phyloP scores from a whole-genome alignment of 2,329 filamentous ascomycete species.

The Lachnellula willkommii region DNA sequence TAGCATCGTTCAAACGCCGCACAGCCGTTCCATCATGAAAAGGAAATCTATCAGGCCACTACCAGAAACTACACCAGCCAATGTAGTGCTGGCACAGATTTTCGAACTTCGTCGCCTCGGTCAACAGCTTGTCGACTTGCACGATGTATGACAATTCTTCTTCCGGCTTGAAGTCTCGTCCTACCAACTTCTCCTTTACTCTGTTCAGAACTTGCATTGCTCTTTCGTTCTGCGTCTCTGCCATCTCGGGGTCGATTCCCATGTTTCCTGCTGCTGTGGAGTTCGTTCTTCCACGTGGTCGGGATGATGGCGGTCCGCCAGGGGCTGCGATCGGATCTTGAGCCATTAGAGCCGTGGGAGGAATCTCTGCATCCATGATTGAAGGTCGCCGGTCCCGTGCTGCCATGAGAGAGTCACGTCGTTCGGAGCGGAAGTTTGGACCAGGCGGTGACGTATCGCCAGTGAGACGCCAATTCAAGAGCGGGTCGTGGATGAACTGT shows the following conservation, averaged over 20 bases:
- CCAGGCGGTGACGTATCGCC: conserved; percentile 56
- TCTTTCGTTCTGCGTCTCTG: conserved; percentile 86
- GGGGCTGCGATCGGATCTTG: conserved; percentile 29
- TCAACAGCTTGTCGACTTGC: conserved; percentile 92
- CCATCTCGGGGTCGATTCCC: conserved; percentile 36
- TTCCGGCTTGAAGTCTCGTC: conserved; percentile 79
- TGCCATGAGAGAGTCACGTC: conserved; percentile 47
- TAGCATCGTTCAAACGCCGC: too few species aligned
- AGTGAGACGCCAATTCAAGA: conserved; percentile 91
- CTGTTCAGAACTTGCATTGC: conserved; percentile 86
- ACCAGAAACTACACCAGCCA: conserved; percentile 99
- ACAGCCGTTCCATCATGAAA: too few species aligned
- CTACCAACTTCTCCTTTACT: conserved; percentile 93
- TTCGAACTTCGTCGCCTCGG: conserved; percentile 93
- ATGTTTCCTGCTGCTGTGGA: conserved; percentile 44
- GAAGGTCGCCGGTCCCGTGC: conserved; percentile 56
- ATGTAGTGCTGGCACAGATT: conserved; percentile 99
- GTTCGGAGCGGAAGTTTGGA: conserved; percentile 61
- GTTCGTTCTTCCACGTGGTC: conserved; percentile 55
- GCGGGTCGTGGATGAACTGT: conserved; percentile 97
- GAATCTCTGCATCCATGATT: conserved; percentile 59
- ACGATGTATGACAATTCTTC: conserved; percentile 80
- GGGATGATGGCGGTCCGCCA: conserved; percentile 43
- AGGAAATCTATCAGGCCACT: background rate
- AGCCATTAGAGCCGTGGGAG: conserved; percentile 54